phyloP scores from a whole-genome alignment of 2,329 filamentous ascomycete genomes.

The Ophidiomyces ophidiicola region DNA sequence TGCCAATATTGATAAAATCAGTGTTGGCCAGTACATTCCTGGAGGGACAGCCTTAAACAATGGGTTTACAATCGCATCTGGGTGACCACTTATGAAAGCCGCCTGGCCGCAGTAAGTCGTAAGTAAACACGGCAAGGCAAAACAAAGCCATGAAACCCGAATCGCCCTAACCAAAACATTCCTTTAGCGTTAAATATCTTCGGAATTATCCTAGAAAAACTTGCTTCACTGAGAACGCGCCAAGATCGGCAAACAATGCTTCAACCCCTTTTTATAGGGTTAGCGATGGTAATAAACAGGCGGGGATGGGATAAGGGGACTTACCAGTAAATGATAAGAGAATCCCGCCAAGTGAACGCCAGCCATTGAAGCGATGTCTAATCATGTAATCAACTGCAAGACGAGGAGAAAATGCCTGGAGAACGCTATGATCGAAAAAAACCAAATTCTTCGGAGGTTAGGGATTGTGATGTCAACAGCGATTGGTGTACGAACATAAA shows the following conservation, averaged over 20 bases:
- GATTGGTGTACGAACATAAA: slow-evolving; percentile 31
- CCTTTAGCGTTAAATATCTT: slow-evolving; percentile 19
- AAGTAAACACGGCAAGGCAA: slow-evolving; percentile 54
- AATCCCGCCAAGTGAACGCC: slow-evolving; percentile 48
- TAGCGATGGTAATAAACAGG: not conserved
- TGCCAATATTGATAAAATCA: slow-evolving; percentile 57
- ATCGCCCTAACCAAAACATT: slow-evolving; percentile 42
- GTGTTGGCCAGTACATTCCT: slow-evolving; percentile 54
- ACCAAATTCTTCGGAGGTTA: slow-evolving; percentile 29
- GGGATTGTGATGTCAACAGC: not conserved
- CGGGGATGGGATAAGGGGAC: not conserved
- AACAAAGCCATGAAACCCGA: slow-evolving; percentile 59
- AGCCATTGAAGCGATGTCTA: slow-evolving; percentile 40
- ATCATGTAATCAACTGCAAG: slow-evolving; percentile 41
- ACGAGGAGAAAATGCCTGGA: slow-evolving; percentile 42
- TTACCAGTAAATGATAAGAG: slow-evolving; percentile 54
- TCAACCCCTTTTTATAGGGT: slow-evolving; percentile 46
- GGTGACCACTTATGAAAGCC: slow-evolving; percentile 52
- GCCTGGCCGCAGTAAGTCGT: slow-evolving; percentile 58
- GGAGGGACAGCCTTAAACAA: slow-evolving; percentile 60
- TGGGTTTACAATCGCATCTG: slow-evolving; percentile 55
- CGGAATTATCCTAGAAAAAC: slow-evolving; percentile 28
- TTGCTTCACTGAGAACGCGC: slow-evolving; percentile 45
- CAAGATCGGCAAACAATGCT: slow-evolving; percentile 64
- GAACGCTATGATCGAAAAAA: slow-evolving; percentile 37